Evolutionary conservation across 306 rosid genomes (phyloP).

Genomic region (Fragaria vesca): DNA sequence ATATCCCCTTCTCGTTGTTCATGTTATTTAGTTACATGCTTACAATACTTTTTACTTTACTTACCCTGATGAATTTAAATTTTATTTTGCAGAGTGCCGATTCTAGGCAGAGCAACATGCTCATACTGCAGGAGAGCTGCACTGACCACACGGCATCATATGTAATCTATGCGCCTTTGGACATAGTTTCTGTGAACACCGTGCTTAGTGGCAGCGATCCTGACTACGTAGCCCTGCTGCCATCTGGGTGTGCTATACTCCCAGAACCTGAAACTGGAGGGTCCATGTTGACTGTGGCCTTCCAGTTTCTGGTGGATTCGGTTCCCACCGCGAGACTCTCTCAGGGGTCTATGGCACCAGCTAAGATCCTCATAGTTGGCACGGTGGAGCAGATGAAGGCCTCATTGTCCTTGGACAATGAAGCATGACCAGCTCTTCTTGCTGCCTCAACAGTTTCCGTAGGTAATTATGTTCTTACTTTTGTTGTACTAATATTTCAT

Average conservation of each 20-base stretch:
- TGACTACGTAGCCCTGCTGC: conserved; percentile 83
- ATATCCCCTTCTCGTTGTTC: neutral
- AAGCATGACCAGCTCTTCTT: neutral
- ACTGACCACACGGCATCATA: conserved; percentile 69
- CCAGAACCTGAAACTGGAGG: conserved; percentile 64
- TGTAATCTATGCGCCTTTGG: conserved; percentile 85
- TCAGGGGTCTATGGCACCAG: conserved; percentile 86
- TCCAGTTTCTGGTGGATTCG: conserved; percentile 85
- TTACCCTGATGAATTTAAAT: neutral
- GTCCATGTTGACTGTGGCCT: conserved; percentile 83
- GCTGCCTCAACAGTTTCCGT: neutral
- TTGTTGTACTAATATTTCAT: neutral
- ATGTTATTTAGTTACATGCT: neutral
- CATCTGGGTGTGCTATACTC: conserved; percentile 91
- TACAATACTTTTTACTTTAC: neutral
- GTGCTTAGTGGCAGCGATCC: conserved; percentile 92
- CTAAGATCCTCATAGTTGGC: conserved; percentile 77
- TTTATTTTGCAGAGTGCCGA: conserved; percentile 61
- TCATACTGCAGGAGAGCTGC: conserved; percentile 88
- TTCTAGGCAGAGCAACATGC: conserved; percentile 96
- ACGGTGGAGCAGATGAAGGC: conserved; percentile 92
- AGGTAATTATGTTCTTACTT: neutral
- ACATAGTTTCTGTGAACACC: conserved; percentile 73
- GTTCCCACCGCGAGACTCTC: conserved; percentile 86
- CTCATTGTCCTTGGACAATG: conserved; percentile 57